These are phyloP conservation scores for Symmetrospora coprosmae DNA, from an alignment of 768 basidiomycete genomes.

Conservation along the genomic window DNA sequence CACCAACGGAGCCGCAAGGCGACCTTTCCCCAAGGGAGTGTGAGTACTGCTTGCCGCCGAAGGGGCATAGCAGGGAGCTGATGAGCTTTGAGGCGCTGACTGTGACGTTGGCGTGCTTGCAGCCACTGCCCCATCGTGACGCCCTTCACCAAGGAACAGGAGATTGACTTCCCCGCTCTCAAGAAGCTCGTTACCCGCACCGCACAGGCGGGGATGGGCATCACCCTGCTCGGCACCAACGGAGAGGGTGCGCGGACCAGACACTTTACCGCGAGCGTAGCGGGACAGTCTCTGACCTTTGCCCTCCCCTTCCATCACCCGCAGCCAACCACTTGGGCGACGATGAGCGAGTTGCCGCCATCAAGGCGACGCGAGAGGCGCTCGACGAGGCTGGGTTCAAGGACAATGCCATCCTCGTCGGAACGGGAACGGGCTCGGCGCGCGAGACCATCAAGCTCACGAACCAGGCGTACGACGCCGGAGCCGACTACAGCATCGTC, in stretches of 20 bases:
- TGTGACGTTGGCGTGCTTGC: neutral
- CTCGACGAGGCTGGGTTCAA: conserved; percentile 58
- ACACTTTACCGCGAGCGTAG: neutral
- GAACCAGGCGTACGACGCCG: conserved; percentile 59
- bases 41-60: neutral
- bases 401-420: conserved; percentile 58
- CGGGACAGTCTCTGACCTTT: neutral
- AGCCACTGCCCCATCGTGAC: conserved; percentile 59
- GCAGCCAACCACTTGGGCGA: conserved; percentile 36
- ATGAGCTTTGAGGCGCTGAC: neutral
- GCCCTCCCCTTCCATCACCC: conserved; percentile 1
- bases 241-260: conserved; percentile 40
- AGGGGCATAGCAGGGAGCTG: too few species aligned
- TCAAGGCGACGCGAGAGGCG: conserved; percentile 53
- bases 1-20: conserved; percentile 2
- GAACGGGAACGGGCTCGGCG: conserved; percentile 68
- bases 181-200: conserved; percentile 58
- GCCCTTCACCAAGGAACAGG: conserved; percentile 54
- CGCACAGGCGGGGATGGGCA: conserved; percentile 46
- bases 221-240: conserved; percentile 33
- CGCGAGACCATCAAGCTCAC: conserved; percentile 59
- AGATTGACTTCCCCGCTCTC: conserved; percentile 55
- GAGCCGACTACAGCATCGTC: conserved; percentile 66
- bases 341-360: conserved; percentile 33
- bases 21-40: conserved; percentile 18